Conservation (phyloP, 805 yeast genomes). For the Ogataea ramenticola region DNA sequence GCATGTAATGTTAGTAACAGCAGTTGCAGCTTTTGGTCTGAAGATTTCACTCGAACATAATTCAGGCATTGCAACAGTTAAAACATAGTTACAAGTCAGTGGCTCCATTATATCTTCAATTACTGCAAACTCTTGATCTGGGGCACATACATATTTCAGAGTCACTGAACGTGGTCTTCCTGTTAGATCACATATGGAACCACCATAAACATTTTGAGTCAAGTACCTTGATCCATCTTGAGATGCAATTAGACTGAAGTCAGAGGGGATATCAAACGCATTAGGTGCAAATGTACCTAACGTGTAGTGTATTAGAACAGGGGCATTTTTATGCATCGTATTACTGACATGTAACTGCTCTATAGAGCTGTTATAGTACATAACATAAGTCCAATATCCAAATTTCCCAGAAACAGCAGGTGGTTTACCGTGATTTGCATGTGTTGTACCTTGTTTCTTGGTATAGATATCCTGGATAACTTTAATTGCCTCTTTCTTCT, state of each 20-base stretch:
- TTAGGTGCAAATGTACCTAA: slow-evolving; percentile 11
- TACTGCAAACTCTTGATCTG: slow-evolving; percentile 7
- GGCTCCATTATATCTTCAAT: slow-evolving; percentile 19
- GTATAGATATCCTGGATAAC: background rate
- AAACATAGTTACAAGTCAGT: slow-evolving; percentile 25
- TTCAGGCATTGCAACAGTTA: slow-evolving; percentile 15
- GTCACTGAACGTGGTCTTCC: slow-evolving; percentile 19
- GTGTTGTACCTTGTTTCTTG: background rate
- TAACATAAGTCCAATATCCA: slow-evolving; percentile 9
- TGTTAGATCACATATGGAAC: slow-evolving; percentile 28
- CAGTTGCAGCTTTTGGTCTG: slow-evolving; percentile 6
- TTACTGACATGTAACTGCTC: slow-evolving; percentile 8
- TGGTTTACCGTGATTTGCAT: too few relatives aligned
- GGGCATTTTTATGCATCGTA: too few relatives aligned
- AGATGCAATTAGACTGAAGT: slow-evolving; percentile 17
- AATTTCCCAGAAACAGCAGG: background rate
- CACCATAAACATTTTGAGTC: slow-evolving; percentile 21
- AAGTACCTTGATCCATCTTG: slow-evolving; percentile 21
- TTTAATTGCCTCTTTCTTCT: slow-evolving; percentile 2
- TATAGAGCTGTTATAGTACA: slow-evolving; percentile 4
- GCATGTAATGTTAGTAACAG: slow-evolving; percentile 14
- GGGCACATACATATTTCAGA: slow-evolving; percentile 22
- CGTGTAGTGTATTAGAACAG: slow-evolving; percentile 9
- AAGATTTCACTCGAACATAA: slow-evolving; percentile 18
- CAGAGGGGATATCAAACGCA: slow-evolving; percentile 11